These are phyloP conservation scores for Plectosphaerella sp. DNA, from an alignment of 2,329 filamentous ascomycete species.

Conservation along the genomic window DNA sequence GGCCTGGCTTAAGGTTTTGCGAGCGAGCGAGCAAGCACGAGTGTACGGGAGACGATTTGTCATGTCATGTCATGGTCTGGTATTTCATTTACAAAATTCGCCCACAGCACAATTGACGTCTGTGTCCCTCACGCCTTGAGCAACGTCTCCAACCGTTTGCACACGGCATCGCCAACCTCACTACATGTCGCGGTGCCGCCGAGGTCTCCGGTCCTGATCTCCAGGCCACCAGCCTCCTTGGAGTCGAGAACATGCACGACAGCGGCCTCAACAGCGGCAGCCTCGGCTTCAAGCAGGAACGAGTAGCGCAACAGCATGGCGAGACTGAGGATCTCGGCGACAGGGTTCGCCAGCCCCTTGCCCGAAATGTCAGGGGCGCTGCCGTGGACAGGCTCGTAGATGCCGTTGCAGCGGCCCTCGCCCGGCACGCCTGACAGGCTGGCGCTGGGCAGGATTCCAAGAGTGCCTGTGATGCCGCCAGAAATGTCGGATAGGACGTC, in stretches of 20 bases:
- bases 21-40: too few relatives aligned
- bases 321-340: slow-evolving; percentile 66
- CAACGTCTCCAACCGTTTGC: slow-evolving; percentile 3
- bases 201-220: slow-evolving; percentile 60
- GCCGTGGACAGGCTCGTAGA: slow-evolving; percentile 58
- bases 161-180: slow-evolving; percentile 62
- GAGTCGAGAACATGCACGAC: slow-evolving; percentile 51
- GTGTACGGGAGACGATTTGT: too few relatives aligned
- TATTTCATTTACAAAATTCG: too few relatives aligned
- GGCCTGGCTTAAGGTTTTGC: slow-evolving; percentile 29
- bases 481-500: slow-evolving; percentile 42
- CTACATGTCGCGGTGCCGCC: slow-evolving; percentile 58
- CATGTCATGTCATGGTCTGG: too few relatives aligned
- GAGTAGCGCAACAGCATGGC: slow-evolving; percentile 74
- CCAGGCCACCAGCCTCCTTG: slow-evolving; percentile 27
- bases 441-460: slow-evolving; percentile 40
- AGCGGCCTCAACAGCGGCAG: slow-evolving; percentile 24
- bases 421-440: slow-evolving; percentile 36
- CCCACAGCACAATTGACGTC: too few relatives aligned
- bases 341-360: slow-evolving; percentile 67
- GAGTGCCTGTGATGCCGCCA: slow-evolving; percentile 38
- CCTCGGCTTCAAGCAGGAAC: slow-evolving; percentile 32
- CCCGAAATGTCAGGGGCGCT: slow-evolving; percentile 70
- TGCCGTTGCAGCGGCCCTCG: slow-evolving; percentile 52
- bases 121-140: not conserved